phyloP scores from a whole-genome alignment of 2,329 filamentous ascomycete genomes.

The Aspergillus cejpii region DNA sequence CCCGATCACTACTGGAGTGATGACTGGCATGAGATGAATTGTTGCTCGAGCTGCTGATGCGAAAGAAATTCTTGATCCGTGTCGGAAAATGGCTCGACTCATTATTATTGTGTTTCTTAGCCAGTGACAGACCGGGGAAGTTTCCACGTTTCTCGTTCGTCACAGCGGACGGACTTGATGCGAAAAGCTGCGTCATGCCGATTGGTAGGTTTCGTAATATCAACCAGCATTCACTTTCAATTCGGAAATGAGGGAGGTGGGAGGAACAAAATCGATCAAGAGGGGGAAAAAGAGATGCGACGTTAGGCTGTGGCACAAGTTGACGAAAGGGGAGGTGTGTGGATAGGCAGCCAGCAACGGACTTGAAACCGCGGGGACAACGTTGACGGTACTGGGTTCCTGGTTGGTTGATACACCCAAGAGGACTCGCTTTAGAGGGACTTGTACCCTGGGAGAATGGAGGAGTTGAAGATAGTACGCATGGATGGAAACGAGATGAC shows the following conservation, averaged over 20 bases:
- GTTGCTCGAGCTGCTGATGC: constrained; percentile 53
- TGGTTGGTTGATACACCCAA: constrained; percentile 4
- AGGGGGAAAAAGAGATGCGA: background rate
- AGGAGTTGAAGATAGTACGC: constrained; percentile 14
- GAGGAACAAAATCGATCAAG: background rate
- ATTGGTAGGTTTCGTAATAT: constrained; percentile 2
- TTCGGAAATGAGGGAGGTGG: background rate
- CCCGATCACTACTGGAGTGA: constrained; percentile 20
- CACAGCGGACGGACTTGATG: constrained; percentile 36
- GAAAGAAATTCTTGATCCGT: constrained; percentile 64
- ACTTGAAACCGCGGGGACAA: constrained; percentile 1
- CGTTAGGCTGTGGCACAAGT: background rate
- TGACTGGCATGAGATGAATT: constrained; percentile 36
- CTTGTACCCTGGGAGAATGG: constrained; percentile 22
- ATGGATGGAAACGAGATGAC: constrained; percentile 10
- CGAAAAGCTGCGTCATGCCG: constrained; percentile 42
- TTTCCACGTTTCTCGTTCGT: constrained; percentile 43
- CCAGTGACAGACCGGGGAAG: constrained; percentile 42
- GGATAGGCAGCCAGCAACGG: background rate
- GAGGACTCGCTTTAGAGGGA: constrained; percentile 16
- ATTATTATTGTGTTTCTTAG: constrained; percentile 41
- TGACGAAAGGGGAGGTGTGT: background rate
- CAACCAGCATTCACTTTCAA: background rate
- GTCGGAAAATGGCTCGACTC: constrained; percentile 50
- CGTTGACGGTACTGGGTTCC: constrained; percentile 1